phyloP scores from a whole-genome alignment of 306 rosid species.

The Notholithocarpus densiflorus region DNA sequence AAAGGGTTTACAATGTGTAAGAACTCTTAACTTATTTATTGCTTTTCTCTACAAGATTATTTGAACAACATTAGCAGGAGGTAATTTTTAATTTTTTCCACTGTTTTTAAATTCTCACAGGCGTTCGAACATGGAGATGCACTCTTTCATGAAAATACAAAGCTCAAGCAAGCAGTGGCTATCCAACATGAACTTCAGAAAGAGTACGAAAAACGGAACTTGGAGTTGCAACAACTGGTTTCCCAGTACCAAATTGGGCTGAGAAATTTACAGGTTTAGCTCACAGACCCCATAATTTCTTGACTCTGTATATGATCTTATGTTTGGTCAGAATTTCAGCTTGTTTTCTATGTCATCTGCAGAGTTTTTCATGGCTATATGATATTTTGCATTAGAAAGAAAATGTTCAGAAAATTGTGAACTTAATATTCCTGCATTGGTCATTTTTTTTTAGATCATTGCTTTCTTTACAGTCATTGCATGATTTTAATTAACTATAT shows the following conservation, averaged over 20 bases:
- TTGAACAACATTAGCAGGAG: too few relatives aligned
- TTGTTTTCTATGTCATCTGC: neutral
- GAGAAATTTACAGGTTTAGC: slow-evolving; percentile 64
- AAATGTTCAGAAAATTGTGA: neutral
- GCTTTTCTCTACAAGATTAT: too few relatives aligned
- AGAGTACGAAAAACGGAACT: slow-evolving; percentile 58
- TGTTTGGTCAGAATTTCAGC: neutral
- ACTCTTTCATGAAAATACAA: slow-evolving; percentile 65
- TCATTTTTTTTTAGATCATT: neutral
- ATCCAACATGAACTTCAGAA: slow-evolving; percentile 75
- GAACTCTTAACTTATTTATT: too few relatives aligned
- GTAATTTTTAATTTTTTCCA: too few relatives aligned
- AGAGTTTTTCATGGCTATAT: neutral
- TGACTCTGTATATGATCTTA: neutral
- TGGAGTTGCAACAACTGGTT: slow-evolving; percentile 67
- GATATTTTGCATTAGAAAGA: neutral
- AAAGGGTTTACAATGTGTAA: too few relatives aligned
- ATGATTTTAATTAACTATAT: neutral
- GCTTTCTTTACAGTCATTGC: neutral
- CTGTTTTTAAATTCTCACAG: too few relatives aligned
- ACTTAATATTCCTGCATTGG: neutral
- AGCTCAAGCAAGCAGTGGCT: slow-evolving; percentile 69
- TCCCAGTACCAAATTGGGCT: slow-evolving; percentile 74
- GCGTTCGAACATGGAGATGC: slow-evolving; percentile 47
- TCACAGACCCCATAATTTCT: neutral